Conservation (phyloP, 2,329 filamentous ascomycete genomes). For the Whalleya microplaca region DNA sequence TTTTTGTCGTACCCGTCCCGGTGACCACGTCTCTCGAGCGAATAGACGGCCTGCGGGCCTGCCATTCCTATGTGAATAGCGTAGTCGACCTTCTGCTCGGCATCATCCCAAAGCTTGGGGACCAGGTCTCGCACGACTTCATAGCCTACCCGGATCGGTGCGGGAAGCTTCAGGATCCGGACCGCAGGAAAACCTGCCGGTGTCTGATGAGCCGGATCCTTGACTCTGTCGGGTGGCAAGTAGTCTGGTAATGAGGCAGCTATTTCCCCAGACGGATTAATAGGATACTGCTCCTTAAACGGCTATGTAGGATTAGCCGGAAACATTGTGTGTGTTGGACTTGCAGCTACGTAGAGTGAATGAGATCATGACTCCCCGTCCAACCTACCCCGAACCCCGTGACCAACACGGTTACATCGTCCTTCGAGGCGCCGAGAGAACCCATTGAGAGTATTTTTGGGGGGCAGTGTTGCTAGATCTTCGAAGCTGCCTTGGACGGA, state of each 20-base stretch:
- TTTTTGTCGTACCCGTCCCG: conserved; percentile 71
- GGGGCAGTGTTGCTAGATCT: background rate
- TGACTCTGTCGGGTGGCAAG: conserved; percentile 56
- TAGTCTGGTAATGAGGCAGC: conserved; percentile 67
- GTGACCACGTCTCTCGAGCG: conserved; percentile 71
- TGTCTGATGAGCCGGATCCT: conserved; percentile 43
- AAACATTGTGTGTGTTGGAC: conserved; percentile 6
- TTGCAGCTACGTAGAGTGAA: conserved; percentile 14
- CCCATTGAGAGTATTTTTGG: conserved; percentile 29
- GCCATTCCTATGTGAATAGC: conserved; percentile 84
- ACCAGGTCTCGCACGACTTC: conserved; percentile 64
- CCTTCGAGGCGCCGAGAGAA: conserved; percentile 37
- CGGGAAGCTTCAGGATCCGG: conserved; percentile 66
- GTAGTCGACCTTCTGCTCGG: conserved; percentile 55
- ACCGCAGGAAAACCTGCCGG: conserved; percentile 49
- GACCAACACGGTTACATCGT: conserved; percentile 62
- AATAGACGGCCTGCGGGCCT: conserved; percentile 64
- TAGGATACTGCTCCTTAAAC: conserved; percentile 70
- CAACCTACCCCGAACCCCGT: conserved; percentile 62
- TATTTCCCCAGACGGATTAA: conserved; percentile 84
- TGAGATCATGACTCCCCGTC: conserved; percentile 30
- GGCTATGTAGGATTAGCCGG: conserved; percentile 56
- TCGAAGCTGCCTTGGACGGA: background rate
- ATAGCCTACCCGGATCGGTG: conserved; percentile 74
- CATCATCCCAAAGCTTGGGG: conserved; percentile 62